Evolutionary conservation across 148 eudicot species (phyloP), one percentile per base, ranked within the genome.

Genomic region (Amaranthus palmeri): DNA sequence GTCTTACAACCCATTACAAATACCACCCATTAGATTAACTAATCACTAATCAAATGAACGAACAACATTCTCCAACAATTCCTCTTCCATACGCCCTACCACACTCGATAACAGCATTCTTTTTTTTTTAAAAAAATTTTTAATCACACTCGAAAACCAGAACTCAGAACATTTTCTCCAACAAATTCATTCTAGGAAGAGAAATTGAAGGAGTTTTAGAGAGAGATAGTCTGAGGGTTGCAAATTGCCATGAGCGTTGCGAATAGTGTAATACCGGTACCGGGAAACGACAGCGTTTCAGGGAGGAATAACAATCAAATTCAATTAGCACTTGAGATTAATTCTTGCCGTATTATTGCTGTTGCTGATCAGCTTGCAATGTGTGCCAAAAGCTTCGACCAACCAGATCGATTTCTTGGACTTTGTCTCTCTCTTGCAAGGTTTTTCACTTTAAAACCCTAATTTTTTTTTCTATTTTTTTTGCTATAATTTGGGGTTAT

Each of bases 351-450:
- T 15, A 72, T 77, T 18, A 57, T 62, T 6, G 51, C 54, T 40
- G 80, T 77, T 4, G 80, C 80, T 7, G 75, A 77, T 4, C 68
- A 77, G n/a, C 72, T 77, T 4, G 55, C 60, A 1, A 55, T 66
- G 65, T 58, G 43, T 51, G 58, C 67, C 42, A n/a, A 17, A 7
- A 17, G 17, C 9, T 46, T 43, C 4, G 73, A 63, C 4, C 54
- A 67, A 5, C 59, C 64, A 10, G 45, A 73, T 9, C 56, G 63
- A 49, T 67, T 81, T 56, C 55, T 65, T 51, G 68, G 71, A 5
- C 84, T 81, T 50, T 81, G 84, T 53, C 81, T 81, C 55, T 68
- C 84, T 54, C 84, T 81, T 68, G 77, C 84, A 51, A 53, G 84
- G 84, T 44, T 43, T 44, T 59, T 65, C 25, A n/a, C 65, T 43